Base-by-base conservation (phyloP, 2,329 filamentous ascomycete genomes). In the Cadophora luteo-olivacea region DNA sequence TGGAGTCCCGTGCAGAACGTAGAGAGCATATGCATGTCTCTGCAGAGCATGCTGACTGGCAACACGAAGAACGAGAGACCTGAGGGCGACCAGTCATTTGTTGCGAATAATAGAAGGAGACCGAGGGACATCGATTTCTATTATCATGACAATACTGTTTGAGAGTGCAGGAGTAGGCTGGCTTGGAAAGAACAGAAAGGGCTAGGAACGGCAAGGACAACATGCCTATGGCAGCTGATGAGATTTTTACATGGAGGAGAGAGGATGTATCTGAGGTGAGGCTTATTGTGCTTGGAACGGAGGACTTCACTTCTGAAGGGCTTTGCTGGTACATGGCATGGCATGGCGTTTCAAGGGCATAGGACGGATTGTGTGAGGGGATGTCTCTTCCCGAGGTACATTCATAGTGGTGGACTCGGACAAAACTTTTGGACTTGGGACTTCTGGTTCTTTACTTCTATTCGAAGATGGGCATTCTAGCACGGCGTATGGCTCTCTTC, bases 1-100 rank as follows among this genome's bases (percentile, higher is more conserved):
- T 99, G 96, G 96, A 96, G 92, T 60, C 96, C 96, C 0, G 95
- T 99, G 0, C 96, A 99, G 79, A 97, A 95, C 68, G 96, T 97
- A 9, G 95, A 98, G 83, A 97, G 92, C 77, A 90, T 99, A 32
- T 97, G 94, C 83, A 96, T 99, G 88, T 97, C 93, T 80, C 87
- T 99, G 65, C 96, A 99, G 82, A 97, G 93, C 82, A 99, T 99
- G 96, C 82, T 99, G 77, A 97, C 96, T 1, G 94, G 95, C 70
- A 99, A 99, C 79, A 91, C 88, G 12, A 95, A 94, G 82, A 91
- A 95, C 76, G 94, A 98, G 81, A 86, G 96, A 41, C 96, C 96
- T 0, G 91, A 92, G 0, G 96, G 95, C 4, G 94, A 99, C 77
- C 92, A 91, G 66, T 91, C 96, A 12, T 98, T 99, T 77, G 94